Base-by-base conservation (phyloP, 2,329 filamentous ascomycete genomes). In the Calonectria crousiana region DNA sequence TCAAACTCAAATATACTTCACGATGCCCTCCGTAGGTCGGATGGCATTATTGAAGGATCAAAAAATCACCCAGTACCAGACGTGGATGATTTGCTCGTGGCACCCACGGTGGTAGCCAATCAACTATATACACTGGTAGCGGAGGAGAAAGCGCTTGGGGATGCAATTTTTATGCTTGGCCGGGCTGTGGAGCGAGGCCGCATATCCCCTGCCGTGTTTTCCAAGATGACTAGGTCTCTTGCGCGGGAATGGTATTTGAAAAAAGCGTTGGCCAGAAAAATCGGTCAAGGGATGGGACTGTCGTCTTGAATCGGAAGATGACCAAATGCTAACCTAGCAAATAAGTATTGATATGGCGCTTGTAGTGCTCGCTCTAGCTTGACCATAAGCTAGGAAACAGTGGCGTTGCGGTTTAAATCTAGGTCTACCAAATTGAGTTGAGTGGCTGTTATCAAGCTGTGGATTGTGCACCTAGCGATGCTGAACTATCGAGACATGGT, bases 71-170 rank as follows among this genome's bases (percentile, higher is more conserved):
- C 90, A 51, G 90, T 93, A 1, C 95, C 96, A 0, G 91, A 93
- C 62, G 93, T 98, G 64, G 97, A 99, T 83, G 95, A 98, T 74
- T 90, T 98, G 41, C 88, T 99, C 3, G 95, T 98, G n/a, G 95
- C 96, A 4, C 95, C 96, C 0, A 98, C 95, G 0, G 93, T 98
- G 1, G 97, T 98, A 6, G 95, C 94, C 0, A 96, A 96, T 77
- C 97, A 99, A 87, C 87, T 99, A 28, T 99, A 98, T 84, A 92
- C 93, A 62, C 88, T 97, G 2, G 95, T 96, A 34, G 95, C 95
- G 1, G 97, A 99, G 82, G 96, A 98, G 85, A 90, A 93, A 77
- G 95, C 94, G 3, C 90, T 98, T 62, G 94, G 93, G 38, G 96
- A 98, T 83, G 94, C 95, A 3, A 92, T 98, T 76, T 98, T 97